Percentiles rank a stretch among this genome's conserved stretches.
phyloP scores from a whole-genome alignment of 345 rosid genomes.

The Punica granatum region DNA sequence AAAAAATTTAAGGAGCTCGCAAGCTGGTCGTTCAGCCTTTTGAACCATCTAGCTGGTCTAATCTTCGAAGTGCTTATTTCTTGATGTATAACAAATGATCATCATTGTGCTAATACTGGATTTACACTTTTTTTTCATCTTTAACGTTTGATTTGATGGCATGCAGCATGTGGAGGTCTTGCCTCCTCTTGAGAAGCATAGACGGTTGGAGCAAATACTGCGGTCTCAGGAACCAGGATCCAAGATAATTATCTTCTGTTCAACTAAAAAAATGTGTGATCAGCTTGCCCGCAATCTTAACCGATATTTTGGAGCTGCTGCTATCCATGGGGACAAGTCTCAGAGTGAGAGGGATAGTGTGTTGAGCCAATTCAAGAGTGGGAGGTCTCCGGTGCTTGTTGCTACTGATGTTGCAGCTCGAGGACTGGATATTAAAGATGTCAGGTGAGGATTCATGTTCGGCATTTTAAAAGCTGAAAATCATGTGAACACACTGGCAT shows the following conservation, averaged over 20 bases:
- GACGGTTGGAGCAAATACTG: slow-evolving; percentile 84
- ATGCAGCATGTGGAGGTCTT: slow-evolving; percentile 70
- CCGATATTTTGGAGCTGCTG: slow-evolving; percentile 80
- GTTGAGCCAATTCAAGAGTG: slow-evolving; percentile 65
- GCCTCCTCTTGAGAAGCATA: slow-evolving; percentile 79
- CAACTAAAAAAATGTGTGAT: slow-evolving; percentile 90
- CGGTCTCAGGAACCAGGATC: slow-evolving; percentile 86
- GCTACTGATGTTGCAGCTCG: slow-evolving; percentile 97
- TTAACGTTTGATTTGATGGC: slow-evolving; percentile 4
- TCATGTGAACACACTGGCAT: neutral
- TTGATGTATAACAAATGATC: neutral
- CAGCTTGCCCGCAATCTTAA: slow-evolving; percentile 68
- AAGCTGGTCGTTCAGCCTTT: too few relatives aligned
- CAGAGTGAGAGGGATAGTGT: slow-evolving; percentile 81
- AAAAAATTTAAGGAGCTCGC: neutral
- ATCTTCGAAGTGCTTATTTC: too few relatives aligned
- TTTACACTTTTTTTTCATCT: neutral
- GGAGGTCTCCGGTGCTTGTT: slow-evolving; percentile 75
- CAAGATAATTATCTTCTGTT: slow-evolving; percentile 73
- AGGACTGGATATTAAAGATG: slow-evolving; percentile 85
- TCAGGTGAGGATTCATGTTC: slow-evolving; percentile 38
- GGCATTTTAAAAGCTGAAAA: neutral
- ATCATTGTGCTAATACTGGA: neutral
- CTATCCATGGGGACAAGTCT: slow-evolving; percentile 88
- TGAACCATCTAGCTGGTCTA: too few relatives aligned